These are phyloP conservation scores for Solanum chacoense DNA, from an alignment of 305 asterid species.

Conservation along the genomic window DNA sequence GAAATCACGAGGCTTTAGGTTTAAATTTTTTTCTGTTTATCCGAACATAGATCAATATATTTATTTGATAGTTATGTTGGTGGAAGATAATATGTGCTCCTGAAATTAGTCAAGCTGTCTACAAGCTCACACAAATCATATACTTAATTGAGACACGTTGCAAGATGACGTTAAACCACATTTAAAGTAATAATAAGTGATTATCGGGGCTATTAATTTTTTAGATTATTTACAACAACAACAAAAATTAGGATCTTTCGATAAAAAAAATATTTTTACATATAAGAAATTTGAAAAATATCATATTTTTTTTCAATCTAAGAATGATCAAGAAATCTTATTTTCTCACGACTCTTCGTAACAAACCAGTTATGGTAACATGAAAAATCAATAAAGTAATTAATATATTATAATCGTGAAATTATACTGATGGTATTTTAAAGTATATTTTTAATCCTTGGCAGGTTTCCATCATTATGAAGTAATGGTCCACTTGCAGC, in stretches of 20 bases:
- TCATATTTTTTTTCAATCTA: no score
- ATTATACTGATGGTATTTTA: not conserved
- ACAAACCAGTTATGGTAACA: not conserved
- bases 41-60: fast-evolving
- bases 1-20: not conserved
- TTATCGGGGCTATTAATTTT: no score
- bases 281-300: no score
- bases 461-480: not conserved
- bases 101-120: fast-evolving
- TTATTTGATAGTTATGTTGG: not conserved
- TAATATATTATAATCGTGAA: not conserved
- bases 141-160: not conserved
- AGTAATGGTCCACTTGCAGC: not conserved
- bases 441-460: not conserved
- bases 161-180: not conserved
- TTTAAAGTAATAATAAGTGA: no score
- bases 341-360: not conserved
- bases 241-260: no score
- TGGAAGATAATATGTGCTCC: fast-evolving
- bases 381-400: no score
- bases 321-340: not conserved
- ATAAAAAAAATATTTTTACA: no score
- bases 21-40: not conserved
- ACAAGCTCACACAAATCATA: not conserved
- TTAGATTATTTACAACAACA: no score